Conservation (phyloP, 768 basidiomycete genomes). For the Cubamyces sp. region DNA sequence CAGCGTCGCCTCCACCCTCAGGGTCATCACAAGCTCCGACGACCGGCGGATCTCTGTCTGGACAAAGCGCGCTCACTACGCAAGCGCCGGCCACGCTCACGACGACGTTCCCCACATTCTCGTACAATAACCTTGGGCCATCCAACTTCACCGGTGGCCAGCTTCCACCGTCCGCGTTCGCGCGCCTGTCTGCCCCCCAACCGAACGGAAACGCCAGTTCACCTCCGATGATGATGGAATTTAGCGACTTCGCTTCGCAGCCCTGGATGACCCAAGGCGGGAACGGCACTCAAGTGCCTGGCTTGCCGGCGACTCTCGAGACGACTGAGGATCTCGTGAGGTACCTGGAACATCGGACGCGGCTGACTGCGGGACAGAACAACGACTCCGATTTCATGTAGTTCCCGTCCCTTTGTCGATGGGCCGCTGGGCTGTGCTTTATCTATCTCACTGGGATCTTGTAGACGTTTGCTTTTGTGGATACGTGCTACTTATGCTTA, state of each 20-base stretch:
- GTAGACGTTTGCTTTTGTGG: neutral
- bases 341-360: constrained; percentile 32
- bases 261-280: constrained; percentile 13
- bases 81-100: constrained; percentile 20
- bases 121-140: constrained; percentile 31
- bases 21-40: neutral
- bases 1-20: constrained; percentile 1
- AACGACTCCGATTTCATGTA: constrained; percentile 27
- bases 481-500: constrained; percentile 5
- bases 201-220: neutral
- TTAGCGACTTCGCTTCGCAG: constrained; percentile 23
- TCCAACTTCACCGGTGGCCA: constrained; percentile 26
- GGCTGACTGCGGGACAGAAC: constrained; percentile 23
- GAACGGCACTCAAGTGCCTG: neutral
- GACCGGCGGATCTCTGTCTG: neutral
- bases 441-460: constrained; percentile 9
- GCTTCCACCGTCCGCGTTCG: constrained; percentile 3
- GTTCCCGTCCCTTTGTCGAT: neutral
- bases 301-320: constrained; percentile 25
- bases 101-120: constrained; percentile 30
- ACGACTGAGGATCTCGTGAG: constrained; percentile 31
- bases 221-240: constrained; percentile 17
- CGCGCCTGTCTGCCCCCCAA: constrained; percentile 4
- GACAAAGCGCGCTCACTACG: too few species aligned
- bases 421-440: neutral